Conservation (phyloP, 2,329 filamentous ascomycete species). For the Sodiomyces alkalinus region DNA sequence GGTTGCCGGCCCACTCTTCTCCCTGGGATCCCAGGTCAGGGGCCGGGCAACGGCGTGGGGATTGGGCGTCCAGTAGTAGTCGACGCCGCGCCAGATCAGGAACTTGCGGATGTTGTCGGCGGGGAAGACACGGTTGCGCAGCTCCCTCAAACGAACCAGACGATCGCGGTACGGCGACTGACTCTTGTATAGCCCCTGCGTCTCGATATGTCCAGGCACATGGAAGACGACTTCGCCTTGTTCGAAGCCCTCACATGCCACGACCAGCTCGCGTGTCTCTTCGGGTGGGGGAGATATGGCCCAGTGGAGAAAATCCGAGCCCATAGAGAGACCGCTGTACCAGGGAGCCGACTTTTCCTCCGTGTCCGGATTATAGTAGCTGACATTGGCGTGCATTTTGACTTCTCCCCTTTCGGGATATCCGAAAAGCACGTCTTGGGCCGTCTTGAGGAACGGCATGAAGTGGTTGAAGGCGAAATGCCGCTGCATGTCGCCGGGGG, state of each 20-base stretch:
- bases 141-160: not conserved
- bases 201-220: conserved; percentile 2
- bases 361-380: not conserved
- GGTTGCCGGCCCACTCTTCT: no score
- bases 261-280: not conserved
- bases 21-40: conserved; percentile 1
- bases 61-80: conserved; percentile 5
- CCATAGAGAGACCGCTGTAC: conserved; percentile 5
- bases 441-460: conserved; percentile 10
- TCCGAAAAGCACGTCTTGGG: conserved; percentile 13
- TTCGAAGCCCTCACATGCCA: not conserved
- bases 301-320: conserved; percentile 1
- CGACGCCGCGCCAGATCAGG: conserved; percentile 5
- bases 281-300: not conserved
- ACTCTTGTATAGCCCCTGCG: not conserved
- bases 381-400: conserved; percentile 2
- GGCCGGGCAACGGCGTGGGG: not conserved
- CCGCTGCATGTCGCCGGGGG: not conserved
- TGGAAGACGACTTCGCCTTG: conserved; percentile 4
- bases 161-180: not conserved
- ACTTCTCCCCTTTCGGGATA: not conserved
- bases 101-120: not conserved
- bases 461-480: conserved; percentile 12
- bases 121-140: not conserved
- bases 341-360: not conserved